Evolutionary conservation across 1,139 yeast species (phyloP).

Genomic region (Saccharomycopsis phalli): DNA sequence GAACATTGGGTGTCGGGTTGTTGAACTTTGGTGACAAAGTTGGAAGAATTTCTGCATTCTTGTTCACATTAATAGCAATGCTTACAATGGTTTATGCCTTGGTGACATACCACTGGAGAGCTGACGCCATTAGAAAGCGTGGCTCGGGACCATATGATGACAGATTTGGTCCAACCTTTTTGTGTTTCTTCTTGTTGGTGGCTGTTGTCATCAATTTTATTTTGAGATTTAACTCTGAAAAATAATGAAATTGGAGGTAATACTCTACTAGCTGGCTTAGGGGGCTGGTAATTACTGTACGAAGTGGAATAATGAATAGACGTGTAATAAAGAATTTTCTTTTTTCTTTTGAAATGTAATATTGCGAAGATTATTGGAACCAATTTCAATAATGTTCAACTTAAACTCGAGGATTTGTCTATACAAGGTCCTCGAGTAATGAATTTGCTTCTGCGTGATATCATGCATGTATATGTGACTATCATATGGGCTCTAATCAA

Average conservation of each 20-base stretch:
- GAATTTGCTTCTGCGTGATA: too few species aligned
- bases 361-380: too few species aligned
- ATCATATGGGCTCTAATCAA: too few species aligned
- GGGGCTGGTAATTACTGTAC: too few species aligned
- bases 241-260: neutral
- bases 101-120: constrained; percentile 98
- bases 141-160: constrained; percentile 98
- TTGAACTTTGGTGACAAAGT: constrained; percentile 92
- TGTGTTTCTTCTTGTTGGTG: constrained; percentile 82
- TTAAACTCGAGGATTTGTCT: too few species aligned
- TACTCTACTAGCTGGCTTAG: neutral
- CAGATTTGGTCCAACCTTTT: constrained; percentile 97
- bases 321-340: too few species aligned
- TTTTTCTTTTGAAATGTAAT: too few species aligned
- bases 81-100: constrained; percentile 94
- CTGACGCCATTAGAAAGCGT: constrained; percentile 93
- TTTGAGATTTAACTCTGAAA: constrained; percentile 56
- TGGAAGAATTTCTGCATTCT: constrained; percentile 88
- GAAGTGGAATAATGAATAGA: too few species aligned
- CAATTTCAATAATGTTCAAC: too few species aligned
- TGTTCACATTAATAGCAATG: constrained; percentile 93
- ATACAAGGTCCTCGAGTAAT: too few species aligned
- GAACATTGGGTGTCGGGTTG: constrained; percentile 92
- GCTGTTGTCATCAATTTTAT: constrained; percentile 91
- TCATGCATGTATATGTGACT: too few species aligned